Evolutionary conservation across 2,329 filamentous ascomycete species (phyloP).

Genomic region (Pseudogymnoascus sp.): DNA sequence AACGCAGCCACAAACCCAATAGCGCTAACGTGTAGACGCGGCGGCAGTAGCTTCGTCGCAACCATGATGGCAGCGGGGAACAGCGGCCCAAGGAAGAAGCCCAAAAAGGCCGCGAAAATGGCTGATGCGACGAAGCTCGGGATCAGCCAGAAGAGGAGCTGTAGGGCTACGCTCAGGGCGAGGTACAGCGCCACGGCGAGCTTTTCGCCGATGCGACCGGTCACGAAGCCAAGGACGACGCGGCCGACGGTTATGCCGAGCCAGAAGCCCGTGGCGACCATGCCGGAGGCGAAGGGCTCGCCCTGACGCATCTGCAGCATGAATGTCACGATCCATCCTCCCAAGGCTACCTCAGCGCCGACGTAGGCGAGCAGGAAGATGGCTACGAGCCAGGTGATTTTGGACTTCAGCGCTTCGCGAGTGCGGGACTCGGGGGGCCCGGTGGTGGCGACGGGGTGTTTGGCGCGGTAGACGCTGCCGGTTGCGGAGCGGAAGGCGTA

Average conservation of each 20-base stretch:
- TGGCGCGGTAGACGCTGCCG: slow-evolving; percentile 46
- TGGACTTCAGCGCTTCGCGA: slow-evolving; percentile 33
- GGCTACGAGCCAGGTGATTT: slow-evolving; percentile 62
- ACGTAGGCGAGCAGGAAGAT: slow-evolving; percentile 72
- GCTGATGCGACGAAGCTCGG: slow-evolving; percentile 66
- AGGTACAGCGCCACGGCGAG: slow-evolving; percentile 56
- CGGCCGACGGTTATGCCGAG: slow-evolving; percentile 69
- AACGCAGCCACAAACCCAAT: slow-evolving; percentile 75
- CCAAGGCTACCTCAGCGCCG: slow-evolving; percentile 65
- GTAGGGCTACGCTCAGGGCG: slow-evolving; percentile 49
- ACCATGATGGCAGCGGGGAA: slow-evolving; percentile 69
- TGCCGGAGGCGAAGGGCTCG: slow-evolving; percentile 60
- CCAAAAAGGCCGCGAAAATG: slow-evolving; percentile 61
- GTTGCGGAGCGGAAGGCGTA: slow-evolving; percentile 56
- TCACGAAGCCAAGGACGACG: slow-evolving; percentile 66
- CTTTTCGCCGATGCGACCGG: slow-evolving; percentile 64
- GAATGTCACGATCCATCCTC: slow-evolving; percentile 78
- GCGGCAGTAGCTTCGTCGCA: slow-evolving; percentile 64
- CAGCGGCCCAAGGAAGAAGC: slow-evolving; percentile 71
- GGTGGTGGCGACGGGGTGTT: slow-evolving; percentile 33
- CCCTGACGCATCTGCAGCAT: slow-evolving; percentile 72
- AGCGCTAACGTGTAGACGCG: slow-evolving; percentile 64
- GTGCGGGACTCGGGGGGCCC: slow-evolving; percentile 18
- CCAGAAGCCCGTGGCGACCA: slow-evolving; percentile 77
- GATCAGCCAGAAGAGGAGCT: slow-evolving; percentile 74